phyloP scores from a whole-genome alignment of 2,329 filamentous ascomycete species.

The Hysterium pulicare region DNA sequence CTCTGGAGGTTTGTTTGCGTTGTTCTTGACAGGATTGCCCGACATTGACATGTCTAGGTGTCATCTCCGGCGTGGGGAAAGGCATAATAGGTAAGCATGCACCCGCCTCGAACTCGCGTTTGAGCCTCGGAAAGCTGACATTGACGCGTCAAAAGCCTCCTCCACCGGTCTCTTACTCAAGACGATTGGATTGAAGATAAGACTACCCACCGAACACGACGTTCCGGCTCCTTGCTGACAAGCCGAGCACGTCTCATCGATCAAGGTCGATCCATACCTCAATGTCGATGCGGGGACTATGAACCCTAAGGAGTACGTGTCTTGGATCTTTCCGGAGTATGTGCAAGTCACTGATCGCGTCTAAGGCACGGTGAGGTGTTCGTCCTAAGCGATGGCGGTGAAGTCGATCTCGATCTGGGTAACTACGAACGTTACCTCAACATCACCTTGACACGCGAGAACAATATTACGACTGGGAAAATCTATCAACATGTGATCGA shows the following conservation, averaged over 20 bases:
- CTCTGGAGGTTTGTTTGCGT: conserved; percentile 54
- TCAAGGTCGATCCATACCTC: conserved; percentile 72
- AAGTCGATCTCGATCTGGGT: conserved; percentile 70
- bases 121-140: conserved; percentile 15
- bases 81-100: conserved; percentile 61
- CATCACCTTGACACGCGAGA: conserved; percentile 76
- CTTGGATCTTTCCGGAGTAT: conserved; percentile 3
- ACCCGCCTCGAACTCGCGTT: conserved; percentile 4
- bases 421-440: conserved; percentile 81
- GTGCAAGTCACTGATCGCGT: neutral
- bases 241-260: conserved; percentile 56
- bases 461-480: conserved; percentile 98
- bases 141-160: conserved; percentile 54
- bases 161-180: conserved; percentile 74
- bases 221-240: conserved; percentile 27
- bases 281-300: conserved; percentile 74
- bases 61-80: conserved; percentile 60
- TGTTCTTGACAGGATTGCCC: neutral
- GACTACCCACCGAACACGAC: conserved; percentile 31
- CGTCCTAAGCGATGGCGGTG: conserved; percentile 79
- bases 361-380: conserved; percentile 81
- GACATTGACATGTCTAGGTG: conserved; percentile 32
- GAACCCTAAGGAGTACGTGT: conserved; percentile 59
- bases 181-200: conserved; percentile 74
- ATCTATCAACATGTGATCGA: conserved; percentile 89